Percentiles rank a stretch among this genome's conserved stretches.
Conservation (phyloP, 345 rosid genomes). For the Turritis glabra region DNA sequence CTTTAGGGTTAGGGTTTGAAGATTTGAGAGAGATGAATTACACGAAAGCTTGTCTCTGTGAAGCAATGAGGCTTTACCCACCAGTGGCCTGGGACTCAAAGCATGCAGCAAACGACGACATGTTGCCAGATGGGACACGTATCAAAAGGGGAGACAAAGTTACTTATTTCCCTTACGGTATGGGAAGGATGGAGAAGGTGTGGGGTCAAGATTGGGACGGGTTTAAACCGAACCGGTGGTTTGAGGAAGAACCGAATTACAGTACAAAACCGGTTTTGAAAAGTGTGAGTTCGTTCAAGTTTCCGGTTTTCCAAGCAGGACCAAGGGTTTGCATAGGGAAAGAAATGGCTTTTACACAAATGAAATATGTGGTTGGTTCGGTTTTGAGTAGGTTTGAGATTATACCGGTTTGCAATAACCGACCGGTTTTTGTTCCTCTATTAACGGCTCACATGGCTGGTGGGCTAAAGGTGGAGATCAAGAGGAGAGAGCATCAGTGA, state of each 20-base stretch:
- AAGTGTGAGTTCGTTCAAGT: constrained; percentile 52
- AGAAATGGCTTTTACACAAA: constrained; percentile 72
- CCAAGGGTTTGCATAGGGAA: constrained; percentile 77
- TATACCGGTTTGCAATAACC: constrained; percentile 34
- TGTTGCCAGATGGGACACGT: constrained; percentile 65
- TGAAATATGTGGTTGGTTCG: constrained; percentile 70
- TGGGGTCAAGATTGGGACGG: constrained; percentile 71
- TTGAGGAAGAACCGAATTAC: constrained; percentile 28
- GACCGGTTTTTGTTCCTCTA: constrained; percentile 59
- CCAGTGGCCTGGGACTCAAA: constrained; percentile 80
- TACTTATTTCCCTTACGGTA: constrained; percentile 61
- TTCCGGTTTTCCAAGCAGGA: constrained; percentile 74
- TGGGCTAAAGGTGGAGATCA: constrained; percentile 56
- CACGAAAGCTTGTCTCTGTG: constrained; percentile 61
- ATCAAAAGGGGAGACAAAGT: constrained; percentile 58
- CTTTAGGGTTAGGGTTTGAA: constrained; percentile 40
- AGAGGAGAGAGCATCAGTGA: constrained; percentile 31
- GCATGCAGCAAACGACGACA: constrained; percentile 52
- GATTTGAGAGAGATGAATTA: constrained; percentile 51
- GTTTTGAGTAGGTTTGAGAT: constrained; percentile 48
- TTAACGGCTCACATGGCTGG: constrained; percentile 76
- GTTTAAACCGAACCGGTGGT: constrained; percentile 67
- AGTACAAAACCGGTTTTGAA: constrained; percentile 35
- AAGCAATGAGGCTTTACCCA: constrained; percentile 74
- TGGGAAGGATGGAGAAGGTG: constrained; percentile 75